Percentiles rank a stretch among this genome's conserved stretches.
These are phyloP conservation scores for Chaetomium tenue DNA, from an alignment of 495 filamentous ascomycete species.

Conservation along the genomic window DNA sequence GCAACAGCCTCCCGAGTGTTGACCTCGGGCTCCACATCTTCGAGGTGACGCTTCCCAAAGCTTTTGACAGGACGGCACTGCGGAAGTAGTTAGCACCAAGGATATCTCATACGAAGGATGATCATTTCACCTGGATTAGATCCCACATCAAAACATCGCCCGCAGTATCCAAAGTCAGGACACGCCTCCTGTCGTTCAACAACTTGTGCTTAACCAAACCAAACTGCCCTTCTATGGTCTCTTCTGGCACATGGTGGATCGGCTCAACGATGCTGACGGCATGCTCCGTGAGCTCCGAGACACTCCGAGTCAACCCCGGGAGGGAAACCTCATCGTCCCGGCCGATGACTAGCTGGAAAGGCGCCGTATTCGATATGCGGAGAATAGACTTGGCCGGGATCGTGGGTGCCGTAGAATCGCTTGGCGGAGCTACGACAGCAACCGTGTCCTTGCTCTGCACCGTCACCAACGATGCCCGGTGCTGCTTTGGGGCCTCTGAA, in stretches of 20 bases:
- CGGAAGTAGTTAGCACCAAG: slow-evolving; percentile 15
- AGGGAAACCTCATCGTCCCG: slow-evolving; percentile 44
- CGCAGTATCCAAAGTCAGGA: slow-evolving; percentile 88
- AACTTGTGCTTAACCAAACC: slow-evolving; percentile 91
- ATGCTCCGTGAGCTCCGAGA: slow-evolving; percentile 61
- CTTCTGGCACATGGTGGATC: slow-evolving; percentile 70
- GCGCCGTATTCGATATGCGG: slow-evolving; percentile 77
- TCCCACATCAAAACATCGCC: slow-evolving; percentile 98
- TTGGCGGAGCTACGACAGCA: slow-evolving; percentile 24
- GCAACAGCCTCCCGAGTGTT: slow-evolving; percentile 86
- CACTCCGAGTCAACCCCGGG: slow-evolving; percentile 52
- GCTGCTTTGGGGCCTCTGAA: slow-evolving; percentile 54
- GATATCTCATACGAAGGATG: slow-evolving; percentile 3
- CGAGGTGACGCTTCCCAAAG: slow-evolving; percentile 89
- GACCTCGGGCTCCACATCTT: slow-evolving; percentile 83
- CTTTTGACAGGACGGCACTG: slow-evolving; percentile 80
- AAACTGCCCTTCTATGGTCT: slow-evolving; percentile 92
- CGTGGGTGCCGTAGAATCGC: slow-evolving; percentile 53
- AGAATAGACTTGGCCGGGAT: slow-evolving; percentile 75
- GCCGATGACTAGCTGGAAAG: slow-evolving; percentile 57
- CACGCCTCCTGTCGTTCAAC: slow-evolving; percentile 84
- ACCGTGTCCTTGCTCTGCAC: slow-evolving; percentile 36
- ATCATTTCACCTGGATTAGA: slow-evolving; percentile 62
- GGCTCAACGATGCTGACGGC: slow-evolving; percentile 59
- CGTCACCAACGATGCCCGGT: slow-evolving; percentile 51